Conservation (phyloP, 495 filamentous ascomycete genomes). For the Amniculicola lignicola region DNA sequence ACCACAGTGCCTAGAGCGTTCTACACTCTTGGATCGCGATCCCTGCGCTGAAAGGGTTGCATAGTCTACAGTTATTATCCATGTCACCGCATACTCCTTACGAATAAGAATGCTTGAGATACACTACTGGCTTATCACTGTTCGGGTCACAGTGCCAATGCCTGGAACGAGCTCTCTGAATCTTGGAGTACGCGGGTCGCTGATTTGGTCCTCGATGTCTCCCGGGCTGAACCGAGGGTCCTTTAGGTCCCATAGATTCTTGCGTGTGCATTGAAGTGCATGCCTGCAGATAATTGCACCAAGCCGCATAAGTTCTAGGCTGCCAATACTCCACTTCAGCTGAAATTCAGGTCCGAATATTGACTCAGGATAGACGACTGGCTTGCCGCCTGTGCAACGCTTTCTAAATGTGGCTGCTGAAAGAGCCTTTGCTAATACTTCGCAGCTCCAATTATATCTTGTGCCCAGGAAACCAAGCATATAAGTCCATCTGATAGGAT, state of each 20-base stretch:
- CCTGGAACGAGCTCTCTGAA: conserved; percentile 6
- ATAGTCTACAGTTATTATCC: conserved; percentile 7
- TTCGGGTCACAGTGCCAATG: conserved; percentile 12
- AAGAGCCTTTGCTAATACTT: conserved; percentile 6
- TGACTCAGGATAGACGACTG: conserved; percentile 8
- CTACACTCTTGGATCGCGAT: conserved; percentile 9
- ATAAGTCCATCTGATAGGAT: conserved; percentile 8
- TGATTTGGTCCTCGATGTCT: conserved; percentile 11
- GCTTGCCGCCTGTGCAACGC: conserved; percentile 10
- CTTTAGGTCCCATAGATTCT: conserved; percentile 8
- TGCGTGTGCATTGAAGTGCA: conserved; percentile 12
- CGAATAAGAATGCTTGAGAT: conserved; percentile 9
- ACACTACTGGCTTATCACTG: conserved; percentile 9
- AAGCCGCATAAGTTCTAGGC: conserved; percentile 6
- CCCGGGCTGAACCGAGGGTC: conserved; percentile 7
- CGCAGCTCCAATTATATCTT: conserved; percentile 10
- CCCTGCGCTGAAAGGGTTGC: conserved; percentile 5
- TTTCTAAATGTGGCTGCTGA: conserved; percentile 10
- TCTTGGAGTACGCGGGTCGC: conserved; percentile 10
- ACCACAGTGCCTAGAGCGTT: conserved; percentile 4
- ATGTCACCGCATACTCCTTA: conserved; percentile 9
- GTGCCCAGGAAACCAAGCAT: conserved; percentile 10
- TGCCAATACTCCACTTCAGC: conserved; percentile 11
- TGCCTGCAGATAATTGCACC: conserved; percentile 11
- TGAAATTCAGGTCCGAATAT: conserved; percentile 12